Percentiles rank a stretch among this genome's conserved stretches.
Evolutionary conservation across 805 yeast genomes (phyloP).

Genomic region (Cyberlindnera veronae): DNA sequence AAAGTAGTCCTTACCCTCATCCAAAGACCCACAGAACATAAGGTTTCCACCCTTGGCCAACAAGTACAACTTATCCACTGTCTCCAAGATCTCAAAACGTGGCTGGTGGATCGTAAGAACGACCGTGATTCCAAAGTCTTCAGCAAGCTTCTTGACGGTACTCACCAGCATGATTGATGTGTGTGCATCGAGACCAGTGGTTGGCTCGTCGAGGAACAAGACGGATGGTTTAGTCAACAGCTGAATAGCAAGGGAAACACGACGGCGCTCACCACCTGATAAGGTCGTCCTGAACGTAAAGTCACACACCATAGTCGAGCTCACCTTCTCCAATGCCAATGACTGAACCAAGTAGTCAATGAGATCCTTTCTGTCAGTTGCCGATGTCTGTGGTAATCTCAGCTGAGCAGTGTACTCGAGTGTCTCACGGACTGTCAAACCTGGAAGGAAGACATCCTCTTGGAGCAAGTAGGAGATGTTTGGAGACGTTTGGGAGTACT

Average conservation of each 20-base stretch:
- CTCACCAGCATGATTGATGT: constrained; percentile 64
- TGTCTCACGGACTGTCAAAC: constrained; percentile 70
- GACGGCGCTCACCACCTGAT: constrained; percentile 82
- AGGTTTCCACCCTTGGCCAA: constrained; percentile 61
- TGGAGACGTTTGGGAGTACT: constrained; percentile 28
- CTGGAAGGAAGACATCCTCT: constrained; percentile 68
- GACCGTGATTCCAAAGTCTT: constrained; percentile 64
- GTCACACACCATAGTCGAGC: constrained; percentile 46
- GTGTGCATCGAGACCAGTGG: constrained; percentile 81
- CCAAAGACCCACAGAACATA: constrained; percentile 42
- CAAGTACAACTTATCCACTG: constrained; percentile 66
- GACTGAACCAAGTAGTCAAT: constrained; percentile 61
- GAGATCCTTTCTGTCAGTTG: constrained; percentile 41
- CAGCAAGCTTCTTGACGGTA: constrained; percentile 52
- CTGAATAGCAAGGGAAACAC: constrained; percentile 77
- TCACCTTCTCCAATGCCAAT: constrained; percentile 63
- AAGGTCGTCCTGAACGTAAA: constrained; percentile 44
- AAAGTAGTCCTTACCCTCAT: constrained; percentile 52
- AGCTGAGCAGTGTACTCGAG: constrained; percentile 68
- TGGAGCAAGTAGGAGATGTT: constrained; percentile 63
- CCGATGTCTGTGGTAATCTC: constrained; percentile 49
- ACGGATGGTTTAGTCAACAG: constrained; percentile 72
- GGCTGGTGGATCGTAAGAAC: constrained; percentile 84
- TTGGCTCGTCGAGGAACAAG: constrained; percentile 81
- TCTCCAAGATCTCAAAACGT: constrained; percentile 64